A percentile compares a stretch with the other conserved stretches of the same genome.
phyloP scores from a whole-genome alignment of 208 protist species.

The Wallacemonas sp. region DNA sequence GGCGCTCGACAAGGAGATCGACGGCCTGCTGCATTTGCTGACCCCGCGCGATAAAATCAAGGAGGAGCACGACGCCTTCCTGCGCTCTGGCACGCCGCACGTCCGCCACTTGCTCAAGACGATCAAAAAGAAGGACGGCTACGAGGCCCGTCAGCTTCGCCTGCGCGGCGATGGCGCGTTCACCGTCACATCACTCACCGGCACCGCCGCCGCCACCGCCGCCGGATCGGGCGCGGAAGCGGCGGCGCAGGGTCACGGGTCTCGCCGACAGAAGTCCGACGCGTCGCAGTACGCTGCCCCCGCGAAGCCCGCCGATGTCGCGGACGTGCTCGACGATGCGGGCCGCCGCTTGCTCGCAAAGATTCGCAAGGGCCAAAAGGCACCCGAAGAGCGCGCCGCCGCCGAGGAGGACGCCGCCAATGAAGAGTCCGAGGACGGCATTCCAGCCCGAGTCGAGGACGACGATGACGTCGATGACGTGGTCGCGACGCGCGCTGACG shows the following conservation, averaged over 20 bases:
- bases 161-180: conserved; percentile 43
- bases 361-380: conserved; percentile 14
- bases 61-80: conserved; percentile 68
- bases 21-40: conserved; percentile 65
- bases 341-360: conserved; percentile 7
- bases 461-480: not conserved
- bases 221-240: too few relatives aligned
- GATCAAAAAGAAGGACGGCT: conserved; percentile 32
- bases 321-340: conserved; percentile 15
- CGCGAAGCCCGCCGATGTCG: not conserved
- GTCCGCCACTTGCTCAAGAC: conserved; percentile 53
- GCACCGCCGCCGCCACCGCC: not conserved
- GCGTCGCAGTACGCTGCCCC: not conserved
- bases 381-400: conserved; percentile 9
- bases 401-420: conserved; percentile 2
- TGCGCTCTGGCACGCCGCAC: conserved; percentile 50
- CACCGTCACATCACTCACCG: conserved; percentile 30
- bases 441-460: too few relatives aligned
- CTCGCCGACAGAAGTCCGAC: conserved; percentile 11
- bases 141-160: conserved; percentile 53
- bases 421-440: too few relatives aligned
- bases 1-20: conserved; percentile 71
- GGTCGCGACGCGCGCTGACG: not conserved
- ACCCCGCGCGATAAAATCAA: conserved; percentile 54
- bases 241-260: not conserved